Base-by-base conservation (phyloP, 441 rosid genomes). In the Gossypium schwendimanii region DNA sequence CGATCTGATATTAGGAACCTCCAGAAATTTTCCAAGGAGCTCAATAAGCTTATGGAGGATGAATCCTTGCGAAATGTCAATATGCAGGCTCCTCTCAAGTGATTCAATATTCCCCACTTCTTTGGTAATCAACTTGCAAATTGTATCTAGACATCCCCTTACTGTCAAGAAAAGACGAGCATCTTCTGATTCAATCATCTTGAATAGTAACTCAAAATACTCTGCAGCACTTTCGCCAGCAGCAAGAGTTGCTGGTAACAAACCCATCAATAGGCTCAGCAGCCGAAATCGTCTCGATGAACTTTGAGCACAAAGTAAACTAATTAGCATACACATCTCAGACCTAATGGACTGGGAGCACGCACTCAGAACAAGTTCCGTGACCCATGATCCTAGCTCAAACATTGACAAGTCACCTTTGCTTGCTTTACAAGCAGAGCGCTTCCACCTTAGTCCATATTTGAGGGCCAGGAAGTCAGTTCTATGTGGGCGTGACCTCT, bases 341-440 rank as follows among this genome's bases (percentile, higher is more conserved):
- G 99, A 93, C 76, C 98, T 88, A 64, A 97, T 95, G 75, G 99
- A 93, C 79, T 93, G 99, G 57, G 99, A 97, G 81, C 99, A 97
- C 76, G 99, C 97, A 87, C 99, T 93, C 76, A 97, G 84, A 81
- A 91, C 87, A 81, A 97, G 98, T 82, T 95, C 99, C 68, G 97
- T 87, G 74, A 97, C 99, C 99, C 99, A 97, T 53, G 98, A 93
- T 0, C 99, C 99, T 63, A 94, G 87, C 90, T 93, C 99, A 79
- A 97, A 95, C 31, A 89, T 84, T 76, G 89, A 82, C 70, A 94
- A 76, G 74, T 81, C 98, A 70, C 96, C 85, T 82, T 88, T 97
- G 47, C 86, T 74, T 71, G 85, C 81, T 82, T 81, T 93, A 79
- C 77, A 81, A 77, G 87, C 85, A 81, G 80, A 83, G 15, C 88